Base-by-base conservation (phyloP, 140 eudicot genomes). In the Oenanthe javanica region DNA sequence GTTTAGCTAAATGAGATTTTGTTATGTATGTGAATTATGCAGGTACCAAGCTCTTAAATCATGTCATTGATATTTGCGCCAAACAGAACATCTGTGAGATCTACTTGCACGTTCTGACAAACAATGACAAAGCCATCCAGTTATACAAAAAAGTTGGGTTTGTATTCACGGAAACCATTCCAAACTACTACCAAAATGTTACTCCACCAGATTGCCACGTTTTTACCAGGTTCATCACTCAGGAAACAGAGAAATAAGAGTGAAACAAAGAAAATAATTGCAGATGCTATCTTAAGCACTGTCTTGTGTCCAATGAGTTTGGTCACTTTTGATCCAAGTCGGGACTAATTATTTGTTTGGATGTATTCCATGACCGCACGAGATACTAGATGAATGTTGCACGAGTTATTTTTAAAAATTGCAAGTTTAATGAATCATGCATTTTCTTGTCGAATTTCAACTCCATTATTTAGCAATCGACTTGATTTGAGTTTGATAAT, bases 101-200 rank as follows among this genome's bases (percentile, higher is more conserved):
- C 74, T 95, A 92, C 88, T 88, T 95, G 88, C 99, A 95, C 52
- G 99, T 95, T 89, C 99, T 92, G 84, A 95, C 99, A 31, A 95
- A 91, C 89, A 95, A 95, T 27, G 97, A 95, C 38, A 97, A 95
- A 47, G 99, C 99, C 71, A 92, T 95, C 85, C 87, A 84, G 50
- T 95, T 95, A 71, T 95, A 95, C 85, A 90, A 90, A 93, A 92
- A 95, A 87, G 90, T 92, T 15, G 97, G 95, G 64, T 95, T 95
- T 82, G 97, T 92, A 86, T 89, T 95, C 81, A 95, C 96, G 1
- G 99, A 91, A 19, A 95, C 99, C 21, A 95, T 95, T 83, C 87
- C 89, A 54, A 95, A 95, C 87, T 95, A 95, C 61, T 95, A 92
- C 86, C 97, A 72, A 92, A 95, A 50, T 81, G 90, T 95, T 49